A percentile compares a stretch with the other conserved stretches of the same genome.
These are phyloP conservation scores for Aotearoamyces nothofagi DNA, from an alignment of 2,329 filamentous ascomycete genomes.

Conservation along the genomic window DNA sequence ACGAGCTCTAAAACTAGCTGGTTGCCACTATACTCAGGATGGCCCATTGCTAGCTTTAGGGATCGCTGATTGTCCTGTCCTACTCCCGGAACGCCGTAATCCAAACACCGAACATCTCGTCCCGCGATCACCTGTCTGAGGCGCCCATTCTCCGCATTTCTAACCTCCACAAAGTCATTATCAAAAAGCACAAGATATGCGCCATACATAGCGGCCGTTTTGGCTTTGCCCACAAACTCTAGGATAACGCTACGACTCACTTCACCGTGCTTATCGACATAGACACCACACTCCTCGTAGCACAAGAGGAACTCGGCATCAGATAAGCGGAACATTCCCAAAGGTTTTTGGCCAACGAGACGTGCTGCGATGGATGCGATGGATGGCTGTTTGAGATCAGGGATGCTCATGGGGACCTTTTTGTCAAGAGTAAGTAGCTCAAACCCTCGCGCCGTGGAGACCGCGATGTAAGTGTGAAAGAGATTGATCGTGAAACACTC, in stretches of 20 bases:
- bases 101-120: constrained; percentile 75
- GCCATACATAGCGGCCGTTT: constrained; percentile 75
- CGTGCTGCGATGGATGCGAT: constrained; percentile 76
- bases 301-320: constrained; percentile 85
- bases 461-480: constrained; percentile 87
- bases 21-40: constrained; percentile 70
- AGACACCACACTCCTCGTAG: constrained; percentile 93
- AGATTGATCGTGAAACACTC: constrained; percentile 93
- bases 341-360: constrained; percentile 66
- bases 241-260: constrained; percentile 89
- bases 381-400: constrained; percentile 64
- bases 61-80: constrained; percentile 22
- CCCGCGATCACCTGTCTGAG: constrained; percentile 89
- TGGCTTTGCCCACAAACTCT: constrained; percentile 94
- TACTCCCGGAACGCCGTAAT: constrained; percentile 58
- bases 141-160: constrained; percentile 90
- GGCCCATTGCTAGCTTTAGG: constrained; percentile 90
- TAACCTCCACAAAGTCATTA: constrained; percentile 89
- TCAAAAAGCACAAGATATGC: constrained; percentile 90
- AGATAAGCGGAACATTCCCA: constrained; percentile 93
- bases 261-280: constrained; percentile 96
- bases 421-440: constrained; percentile 95
- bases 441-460: constrained; percentile 81
- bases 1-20: constrained; percentile 88
- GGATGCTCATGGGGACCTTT: constrained; percentile 88